Evolutionary conservation across 2,329 filamentous ascomycete genomes (phyloP), one percentile per base, ranked within the genome.

Genomic region (Diaporthe amygdali): DNA sequence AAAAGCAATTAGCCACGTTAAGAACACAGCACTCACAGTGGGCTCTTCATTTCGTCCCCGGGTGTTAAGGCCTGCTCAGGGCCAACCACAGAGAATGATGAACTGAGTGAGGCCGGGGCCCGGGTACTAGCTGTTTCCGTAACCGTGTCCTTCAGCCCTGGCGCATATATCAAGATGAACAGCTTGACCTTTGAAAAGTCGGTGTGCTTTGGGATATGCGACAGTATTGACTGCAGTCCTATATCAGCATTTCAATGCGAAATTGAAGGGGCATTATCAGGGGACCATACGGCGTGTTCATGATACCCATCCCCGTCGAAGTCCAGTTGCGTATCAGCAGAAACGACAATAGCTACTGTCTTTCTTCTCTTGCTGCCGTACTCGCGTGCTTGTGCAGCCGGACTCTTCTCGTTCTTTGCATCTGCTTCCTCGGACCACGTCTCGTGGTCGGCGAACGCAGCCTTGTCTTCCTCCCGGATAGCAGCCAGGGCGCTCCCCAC

Each of bases 371-470:
- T 73, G 77, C 85, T 89, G 66, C 79, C 74, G 64, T 81, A 72
- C 64, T 80, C 76, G 75, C 79, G 73, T 71, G 80, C 71, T 71
- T 79, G 76, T 46, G 84, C 75, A 44, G 80, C 52, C 70, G 80
- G 70, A 71, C 78, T 75, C 68, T 84, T 84, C 68, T 87, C 84
- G 75, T 84, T 84, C 78, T 92, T 90, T 61, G 92, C 88, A 76
- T 94, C 92, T 27, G 92, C 94, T 83, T 98, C 95, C 81, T 98
- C 95, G 17, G 93, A 95, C 96, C 96, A 98, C 66, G 94, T 91
- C 79, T 94, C 93, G 82, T 96, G 94, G 80, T 98, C 96, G 74
- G 91, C 91, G 80, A 93, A 96, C 66, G 92, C 92, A 73, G 90
- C 89, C 78, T 90, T 91, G 78, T 95, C 93, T 78, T 97, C 95